phyloP scores from a whole-genome alignment of 2,329 filamentous ascomycete genomes.

The Leptographium lundbergii region DNA sequence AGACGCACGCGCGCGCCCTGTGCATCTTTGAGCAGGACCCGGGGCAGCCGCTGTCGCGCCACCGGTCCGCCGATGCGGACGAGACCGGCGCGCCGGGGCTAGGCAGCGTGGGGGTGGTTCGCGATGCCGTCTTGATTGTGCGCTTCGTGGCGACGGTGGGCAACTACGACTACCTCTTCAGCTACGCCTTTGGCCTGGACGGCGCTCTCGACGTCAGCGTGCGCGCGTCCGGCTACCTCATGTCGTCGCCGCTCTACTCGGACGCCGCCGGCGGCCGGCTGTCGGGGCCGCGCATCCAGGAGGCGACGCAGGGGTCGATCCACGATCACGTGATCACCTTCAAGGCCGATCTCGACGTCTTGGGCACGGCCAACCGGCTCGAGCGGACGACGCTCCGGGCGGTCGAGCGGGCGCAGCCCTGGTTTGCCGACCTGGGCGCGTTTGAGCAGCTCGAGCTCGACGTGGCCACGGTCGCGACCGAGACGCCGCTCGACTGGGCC shows the following conservation, averaged over 20 bases:
- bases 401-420: constrained; percentile 20
- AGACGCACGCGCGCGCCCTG: constrained; percentile 18
- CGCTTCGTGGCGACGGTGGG: constrained; percentile 27
- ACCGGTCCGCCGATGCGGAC: constrained; percentile 12
- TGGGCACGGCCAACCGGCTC: constrained; percentile 22
- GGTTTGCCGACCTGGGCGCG: constrained; percentile 22
- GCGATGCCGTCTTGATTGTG: constrained; percentile 21
- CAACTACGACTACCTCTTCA: constrained; percentile 29
- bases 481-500: constrained; percentile 20
- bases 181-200: constrained; percentile 22
- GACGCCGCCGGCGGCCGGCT: constrained; percentile 15
- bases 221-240: constrained; percentile 25
- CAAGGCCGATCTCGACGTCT: constrained; percentile 28
- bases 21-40: constrained; percentile 27
- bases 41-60: constrained; percentile 23
- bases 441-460: constrained; percentile 22
- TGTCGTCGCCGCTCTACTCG: constrained; percentile 20
- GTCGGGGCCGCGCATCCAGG: constrained; percentile 23
- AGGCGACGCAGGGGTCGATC: constrained; percentile 21
- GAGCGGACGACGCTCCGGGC: constrained; percentile 20
- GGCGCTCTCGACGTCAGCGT: constrained; percentile 25
- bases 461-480: constrained; percentile 13
- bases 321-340: constrained; percentile 27
- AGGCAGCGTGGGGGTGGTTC: constrained; percentile 19
- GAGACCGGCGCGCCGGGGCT: constrained; percentile 16